These are phyloP conservation scores for Coprinopsis strossmayeri DNA, from an alignment of 768 basidiomycete genomes.

Conservation along the genomic window DNA sequence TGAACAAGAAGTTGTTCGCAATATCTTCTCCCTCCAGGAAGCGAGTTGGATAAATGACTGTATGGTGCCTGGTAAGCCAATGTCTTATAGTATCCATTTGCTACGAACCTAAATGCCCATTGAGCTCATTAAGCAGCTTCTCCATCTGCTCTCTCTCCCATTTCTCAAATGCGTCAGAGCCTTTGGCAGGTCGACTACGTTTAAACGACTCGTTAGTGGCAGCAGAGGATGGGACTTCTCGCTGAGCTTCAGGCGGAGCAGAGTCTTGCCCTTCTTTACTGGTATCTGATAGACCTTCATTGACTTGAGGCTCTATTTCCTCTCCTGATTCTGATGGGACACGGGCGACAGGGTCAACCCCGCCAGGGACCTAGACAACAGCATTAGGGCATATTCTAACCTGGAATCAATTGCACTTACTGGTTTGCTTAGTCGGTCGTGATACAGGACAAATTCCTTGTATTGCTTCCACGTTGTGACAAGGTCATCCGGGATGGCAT, in stretches of 20 bases:
- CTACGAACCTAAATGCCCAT: slow-evolving; percentile 79
- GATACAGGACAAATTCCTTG: slow-evolving; percentile 73
- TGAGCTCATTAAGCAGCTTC: slow-evolving; percentile 60
- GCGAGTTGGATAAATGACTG: slow-evolving; percentile 78
- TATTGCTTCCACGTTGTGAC: slow-evolving; percentile 95
- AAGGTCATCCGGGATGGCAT: slow-evolving; percentile 86
- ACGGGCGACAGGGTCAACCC: slow-evolving; percentile 42
- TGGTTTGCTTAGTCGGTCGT: slow-evolving; percentile 67
- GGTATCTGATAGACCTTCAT: slow-evolving; percentile 20
- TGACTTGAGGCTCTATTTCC: slow-evolving; percentile 25
- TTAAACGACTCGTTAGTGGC: slow-evolving; percentile 21
- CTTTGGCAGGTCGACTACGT: slow-evolving; percentile 33
- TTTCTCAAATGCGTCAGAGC: slow-evolving; percentile 69
- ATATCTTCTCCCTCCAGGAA: slow-evolving; percentile 93
- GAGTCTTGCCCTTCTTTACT: slow-evolving; percentile 22
- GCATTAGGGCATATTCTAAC: slow-evolving; percentile 1
- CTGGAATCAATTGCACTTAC: slow-evolving; percentile 31
- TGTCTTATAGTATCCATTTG: neutral
- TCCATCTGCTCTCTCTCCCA: slow-evolving; percentile 92
- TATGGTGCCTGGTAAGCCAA: slow-evolving; percentile 6
- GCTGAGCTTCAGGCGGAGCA: slow-evolving; percentile 16
- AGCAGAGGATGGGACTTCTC: slow-evolving; percentile 17
- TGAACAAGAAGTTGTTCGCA: slow-evolving; percentile 90
- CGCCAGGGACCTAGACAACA: slow-evolving; percentile 34
- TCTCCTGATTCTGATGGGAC: slow-evolving; percentile 55